Conservation (phyloP, 352 stramenopile genomes). For the Globisporangium sylvaticum region DNA sequence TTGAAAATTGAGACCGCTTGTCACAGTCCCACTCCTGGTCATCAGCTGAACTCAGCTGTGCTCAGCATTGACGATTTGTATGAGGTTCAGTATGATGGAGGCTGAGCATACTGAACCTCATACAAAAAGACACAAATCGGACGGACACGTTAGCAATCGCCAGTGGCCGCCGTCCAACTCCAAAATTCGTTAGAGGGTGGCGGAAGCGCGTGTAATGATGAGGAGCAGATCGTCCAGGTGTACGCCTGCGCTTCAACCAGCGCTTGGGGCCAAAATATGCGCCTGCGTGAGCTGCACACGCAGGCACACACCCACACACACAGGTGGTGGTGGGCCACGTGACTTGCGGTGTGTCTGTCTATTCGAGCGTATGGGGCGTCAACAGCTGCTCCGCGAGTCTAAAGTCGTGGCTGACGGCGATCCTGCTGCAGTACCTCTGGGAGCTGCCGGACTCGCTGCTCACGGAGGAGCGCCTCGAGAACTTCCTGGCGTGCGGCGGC, state of each 20-base stretch:
- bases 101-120: background rate
- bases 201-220: background rate
- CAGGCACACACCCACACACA: background rate
- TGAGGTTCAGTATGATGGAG: background rate
- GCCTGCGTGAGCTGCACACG: background rate
- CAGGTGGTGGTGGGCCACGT: too few species aligned
- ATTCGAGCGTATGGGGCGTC: background rate
- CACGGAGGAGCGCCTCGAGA: slow-evolving; percentile 65
- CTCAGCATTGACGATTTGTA: background rate
- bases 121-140: background rate
- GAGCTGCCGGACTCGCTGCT: slow-evolving; percentile 76
- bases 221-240: background rate
- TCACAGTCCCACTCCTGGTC: background rate
- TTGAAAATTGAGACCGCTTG: background rate
- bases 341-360: background rate
- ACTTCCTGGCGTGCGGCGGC: slow-evolving; percentile 56
- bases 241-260: background rate
- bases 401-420: slow-evolving; percentile 33
- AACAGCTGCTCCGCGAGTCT: background rate
- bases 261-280: background rate
- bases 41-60: background rate
- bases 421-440: slow-evolving; percentile 82
- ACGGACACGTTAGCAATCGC: background rate
- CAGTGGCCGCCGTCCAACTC: background rate
- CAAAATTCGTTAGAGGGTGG: background rate